These are phyloP conservation scores for Pseudogymnoascus sp. DNA, from an alignment of 2,329 filamentous ascomycete genomes.

Conservation along the genomic window DNA sequence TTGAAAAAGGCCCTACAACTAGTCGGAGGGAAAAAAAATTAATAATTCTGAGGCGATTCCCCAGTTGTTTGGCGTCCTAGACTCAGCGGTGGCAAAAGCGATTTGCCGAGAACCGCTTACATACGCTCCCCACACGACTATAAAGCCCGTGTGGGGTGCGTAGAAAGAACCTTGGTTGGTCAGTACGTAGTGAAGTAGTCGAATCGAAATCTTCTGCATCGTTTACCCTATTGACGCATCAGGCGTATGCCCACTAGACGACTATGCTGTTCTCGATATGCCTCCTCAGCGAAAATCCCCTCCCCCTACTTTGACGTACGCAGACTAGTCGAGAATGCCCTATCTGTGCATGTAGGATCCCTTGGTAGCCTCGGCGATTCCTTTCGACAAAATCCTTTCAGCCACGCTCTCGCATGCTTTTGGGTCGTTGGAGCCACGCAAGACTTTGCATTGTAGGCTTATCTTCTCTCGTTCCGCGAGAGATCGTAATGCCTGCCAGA, in stretches of 20 bases:
- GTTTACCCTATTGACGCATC: not conserved
- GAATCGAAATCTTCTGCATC: not conserved
- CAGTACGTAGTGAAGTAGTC: not conserved
- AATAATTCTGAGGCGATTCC: not conserved
- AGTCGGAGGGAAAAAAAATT: not conserved
- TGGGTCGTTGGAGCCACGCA: not conserved
- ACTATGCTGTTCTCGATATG: not conserved
- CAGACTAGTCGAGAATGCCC: not conserved
- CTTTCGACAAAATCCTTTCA: not conserved
- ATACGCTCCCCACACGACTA: not conserved
- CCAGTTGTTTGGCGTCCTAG: not conserved
- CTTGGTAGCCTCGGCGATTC: not conserved
- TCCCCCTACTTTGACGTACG: not conserved
- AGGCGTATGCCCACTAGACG: not conserved
- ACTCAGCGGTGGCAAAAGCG: not conserved
- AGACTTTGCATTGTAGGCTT: not conserved
- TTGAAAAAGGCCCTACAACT: not conserved
- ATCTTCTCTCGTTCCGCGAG: not conserved
- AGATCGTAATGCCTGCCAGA: not conserved
- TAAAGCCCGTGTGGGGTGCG: not conserved
- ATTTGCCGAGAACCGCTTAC: not conserved
- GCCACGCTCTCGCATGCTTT: not conserved
- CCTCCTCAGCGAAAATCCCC: not conserved
- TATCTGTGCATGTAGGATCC: not conserved
- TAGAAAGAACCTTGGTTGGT: not conserved